Conservation (phyloP, 768 basidiomycete genomes). For the Dioszegia aurantiaca region DNA sequence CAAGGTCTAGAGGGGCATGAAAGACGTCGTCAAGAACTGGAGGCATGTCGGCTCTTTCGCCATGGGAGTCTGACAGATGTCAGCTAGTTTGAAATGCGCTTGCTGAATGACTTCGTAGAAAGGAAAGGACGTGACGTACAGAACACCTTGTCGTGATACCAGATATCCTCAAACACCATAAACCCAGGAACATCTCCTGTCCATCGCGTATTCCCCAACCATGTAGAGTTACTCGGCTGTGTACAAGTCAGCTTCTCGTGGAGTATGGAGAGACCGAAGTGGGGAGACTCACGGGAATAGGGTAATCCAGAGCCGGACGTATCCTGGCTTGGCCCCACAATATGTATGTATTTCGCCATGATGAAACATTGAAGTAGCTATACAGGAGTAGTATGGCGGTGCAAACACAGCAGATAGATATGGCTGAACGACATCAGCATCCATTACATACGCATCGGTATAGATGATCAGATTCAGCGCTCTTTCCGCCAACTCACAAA, state of each 20-base stretch:
- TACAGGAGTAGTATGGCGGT: background rate
- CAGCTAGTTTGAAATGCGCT: no score
- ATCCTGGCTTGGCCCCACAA: background rate
- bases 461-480: background rate
- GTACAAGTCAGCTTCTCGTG: no score
- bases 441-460: background rate
- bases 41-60: background rate
- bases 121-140: slow-evolving; percentile 7
- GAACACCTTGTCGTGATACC: slow-evolving; percentile 20
- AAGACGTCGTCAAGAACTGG: background rate
- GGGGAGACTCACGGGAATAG: no score
- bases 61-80: background rate
- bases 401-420: background rate
- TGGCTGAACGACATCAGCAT: background rate
- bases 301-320: no score
- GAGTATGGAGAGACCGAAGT: no score
- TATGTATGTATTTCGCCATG: background rate
- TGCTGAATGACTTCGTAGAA: background rate
- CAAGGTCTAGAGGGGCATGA: background rate
- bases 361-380: background rate
- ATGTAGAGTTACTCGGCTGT: no score
- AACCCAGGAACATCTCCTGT: slow-evolving; percentile 16
- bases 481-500: no score
- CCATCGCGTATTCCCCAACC: background rate
- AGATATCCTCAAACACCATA: slow-evolving; percentile 17